Base-by-base conservation (phyloP, 78 protist species). In the Cavenderia fasciculata region DNA sequence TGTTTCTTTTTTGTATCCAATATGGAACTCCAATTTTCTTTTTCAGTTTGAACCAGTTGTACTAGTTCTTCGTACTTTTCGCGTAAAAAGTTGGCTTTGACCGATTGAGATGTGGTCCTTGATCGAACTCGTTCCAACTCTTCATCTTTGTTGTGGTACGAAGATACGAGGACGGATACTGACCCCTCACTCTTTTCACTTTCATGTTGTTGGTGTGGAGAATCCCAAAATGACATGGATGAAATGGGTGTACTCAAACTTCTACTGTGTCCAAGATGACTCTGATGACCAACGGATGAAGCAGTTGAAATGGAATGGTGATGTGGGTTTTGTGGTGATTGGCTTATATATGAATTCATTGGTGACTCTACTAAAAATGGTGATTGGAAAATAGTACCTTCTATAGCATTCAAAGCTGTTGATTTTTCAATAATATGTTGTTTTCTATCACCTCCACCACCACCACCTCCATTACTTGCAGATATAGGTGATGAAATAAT, bases 211-310 rank as follows among this genome's bases (percentile, higher is more conserved):
- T 73, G 85, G 54, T 56, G 49, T 75, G 71, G 68, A 18, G 74
- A 23, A 41, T 68, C 90, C 90, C 90, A 82, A 56, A 82, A 82
- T 7, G 90, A 82, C n/a, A 79, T 31, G 31, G 88, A 79, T 21
- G 14, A 47, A 6, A 63, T 63, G 2, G 18, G 31, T 7, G 33
- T 3, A 7, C 12, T 12, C 54, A 14, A 12, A 49, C 27, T 49
- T 12, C 14, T 12, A 49, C 12, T 14, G 54, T 49, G 54, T 49
- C 54, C 54, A 49, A 29, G 85, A 57, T 27, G 29, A n/a, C 10
- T 36, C 65, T 33, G 78, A 62, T 49, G 78, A 71, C 43, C 36
- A 25, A 68, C 74, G 25, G 1, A 70, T 6, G 43, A 40, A 14
- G 75, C 38, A 44, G 52, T 5, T 40, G 68, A 59, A 19, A 19